Conservation (phyloP, 2,329 filamentous ascomycete genomes). For the Mollisia scopiformis region DNA sequence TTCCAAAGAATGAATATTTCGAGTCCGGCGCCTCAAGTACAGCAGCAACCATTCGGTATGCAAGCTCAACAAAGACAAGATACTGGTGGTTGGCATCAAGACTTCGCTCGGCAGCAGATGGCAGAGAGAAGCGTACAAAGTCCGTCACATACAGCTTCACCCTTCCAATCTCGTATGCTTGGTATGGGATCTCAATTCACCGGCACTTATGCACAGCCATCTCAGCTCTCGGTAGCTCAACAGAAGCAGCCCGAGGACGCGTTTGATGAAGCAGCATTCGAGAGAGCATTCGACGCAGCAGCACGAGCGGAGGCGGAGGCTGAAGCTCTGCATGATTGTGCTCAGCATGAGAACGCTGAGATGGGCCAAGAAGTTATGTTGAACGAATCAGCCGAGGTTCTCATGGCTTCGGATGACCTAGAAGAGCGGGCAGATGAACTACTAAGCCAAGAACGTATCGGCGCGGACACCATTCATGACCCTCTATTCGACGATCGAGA, state of each 20-base stretch:
- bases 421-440: conserved; percentile 5
- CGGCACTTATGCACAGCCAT: conserved; percentile 19
- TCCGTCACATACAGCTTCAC: conserved; percentile 11
- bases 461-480: conserved; percentile 37
- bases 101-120: conserved; percentile 49
- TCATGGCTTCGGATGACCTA: conserved; percentile 7
- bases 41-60: conserved; percentile 34
- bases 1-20: conserved; percentile 51
- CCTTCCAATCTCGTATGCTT: conserved; percentile 16
- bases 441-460: conserved; percentile 33
- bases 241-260: conserved; percentile 43
- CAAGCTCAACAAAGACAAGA: conserved; percentile 25
- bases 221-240: conserved; percentile 13
- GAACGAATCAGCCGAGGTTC: conserved; percentile 31
- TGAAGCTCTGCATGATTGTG: conserved; percentile 1
- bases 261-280: conserved; percentile 42
- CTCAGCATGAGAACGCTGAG: conserved; percentile 20
- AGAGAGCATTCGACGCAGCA: conserved; percentile 21
- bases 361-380: conserved; percentile 25
- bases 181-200: conserved; percentile 16
- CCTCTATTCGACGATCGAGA: conserved; percentile 30
- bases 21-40: conserved; percentile 28
- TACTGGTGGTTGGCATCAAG: conserved; percentile 56
- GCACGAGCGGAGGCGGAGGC: conserved; percentile 26
- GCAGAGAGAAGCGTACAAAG: conserved; percentile 24